These are phyloP conservation scores for Ambrosia artemisiifolia DNA, from an alignment of 129 eudicot species.

Conservation along the genomic window DNA sequence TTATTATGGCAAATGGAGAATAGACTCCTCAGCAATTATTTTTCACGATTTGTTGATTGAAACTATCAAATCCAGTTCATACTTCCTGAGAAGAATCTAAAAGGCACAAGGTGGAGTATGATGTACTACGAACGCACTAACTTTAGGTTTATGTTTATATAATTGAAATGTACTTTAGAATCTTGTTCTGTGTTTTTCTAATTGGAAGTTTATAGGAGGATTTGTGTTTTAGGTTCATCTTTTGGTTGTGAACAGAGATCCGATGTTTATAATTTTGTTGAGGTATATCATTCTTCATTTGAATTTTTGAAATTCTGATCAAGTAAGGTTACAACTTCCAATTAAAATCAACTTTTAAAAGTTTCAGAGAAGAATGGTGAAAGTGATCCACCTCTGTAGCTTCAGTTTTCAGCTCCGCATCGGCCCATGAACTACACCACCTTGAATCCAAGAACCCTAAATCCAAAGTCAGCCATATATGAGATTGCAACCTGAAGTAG, in stretches of 20 bases:
- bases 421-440: too few species aligned
- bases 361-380: neutral
- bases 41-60: neutral
- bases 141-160: neutral
- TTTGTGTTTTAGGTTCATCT: slow-evolving; percentile 58
- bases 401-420: too few species aligned
- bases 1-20: too few species aligned
- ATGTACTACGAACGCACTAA: slow-evolving; percentile 31
- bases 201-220: neutral
- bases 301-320: neutral
- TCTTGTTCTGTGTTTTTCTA: neutral
- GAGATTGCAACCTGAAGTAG: too few species aligned
- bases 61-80: slow-evolving; percentile 67
- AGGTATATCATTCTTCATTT: slow-evolving; percentile 32
- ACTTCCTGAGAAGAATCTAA: slow-evolving; percentile 73
- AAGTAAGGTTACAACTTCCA: neutral
- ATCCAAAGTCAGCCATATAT: too few species aligned
- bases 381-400: too few species aligned
- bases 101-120: slow-evolving; percentile 82
- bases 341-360: neutral
- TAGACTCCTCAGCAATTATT: neutral
- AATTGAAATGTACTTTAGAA: neutral
- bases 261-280: slow-evolving; percentile 78
- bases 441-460: too few species aligned
- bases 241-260: slow-evolving; percentile 79